Base-by-base conservation (phyloP, 352 stramenopile species). In the Pseudoperonospora humuli region DNA sequence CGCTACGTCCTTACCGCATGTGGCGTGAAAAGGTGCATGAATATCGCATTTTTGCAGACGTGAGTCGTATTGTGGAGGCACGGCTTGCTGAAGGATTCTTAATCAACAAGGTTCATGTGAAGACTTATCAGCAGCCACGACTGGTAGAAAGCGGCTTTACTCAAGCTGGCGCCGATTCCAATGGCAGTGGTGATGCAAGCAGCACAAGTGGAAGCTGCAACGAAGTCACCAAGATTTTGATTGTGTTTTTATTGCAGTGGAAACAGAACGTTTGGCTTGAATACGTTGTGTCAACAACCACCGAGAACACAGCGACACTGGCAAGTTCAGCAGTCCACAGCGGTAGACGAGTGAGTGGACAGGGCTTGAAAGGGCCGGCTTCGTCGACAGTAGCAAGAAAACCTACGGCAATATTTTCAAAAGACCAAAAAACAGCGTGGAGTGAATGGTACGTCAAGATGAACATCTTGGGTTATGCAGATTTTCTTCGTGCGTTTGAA, bases 241-340 rank as follows among this genome's bases (percentile, higher is more conserved):
- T 93, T 37, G 76, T 91, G 5, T 95, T 90, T 31, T 57, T 92
- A 27, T 45, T 95, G 14, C 65, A 95, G 42, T 95, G 83, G 83
- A 92, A 91, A 43, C 75, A 89, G 29, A 86, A 92, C 43, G 75
- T 95, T 28, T 95, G 83, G 80, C 56, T 95, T 17, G 80, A 95
- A 58, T 95, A 95, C 37, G 78, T 91, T 13, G 67, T 93, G 3
- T 75, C 77, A 3, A 75, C 73, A 13, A 86, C 78, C 1, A 86
- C 65, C 9, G 70, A 85, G 2, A 57, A 54, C n/a, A 35, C 50
- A 28, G 32, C 50, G 11, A 27, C 39, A 17, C 6, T 54, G 10
- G 8, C 24, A 15, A 53, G 5, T 34, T 24, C 36, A 7, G 33
- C 24, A 2, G 29, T 43, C 15, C 28, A 61, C 6, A 43, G 41